These are phyloP conservation scores for Strigomonas galati DNA, from an alignment of 208 protist genomes.

Conservation along the genomic window DNA sequence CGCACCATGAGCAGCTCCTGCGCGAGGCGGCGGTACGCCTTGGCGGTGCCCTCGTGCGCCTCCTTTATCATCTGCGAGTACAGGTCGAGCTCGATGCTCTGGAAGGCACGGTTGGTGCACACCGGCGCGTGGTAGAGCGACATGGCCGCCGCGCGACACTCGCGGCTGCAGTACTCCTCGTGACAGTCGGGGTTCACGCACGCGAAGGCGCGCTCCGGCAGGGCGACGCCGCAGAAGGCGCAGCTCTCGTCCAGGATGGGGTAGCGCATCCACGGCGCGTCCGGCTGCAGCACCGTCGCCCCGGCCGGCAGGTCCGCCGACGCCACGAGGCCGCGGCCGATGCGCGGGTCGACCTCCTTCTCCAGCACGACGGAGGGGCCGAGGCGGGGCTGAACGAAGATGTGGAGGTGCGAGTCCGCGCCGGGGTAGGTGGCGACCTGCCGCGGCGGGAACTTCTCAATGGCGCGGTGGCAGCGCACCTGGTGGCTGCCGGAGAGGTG, in stretches of 20 bases:
- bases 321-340: conserved; percentile 61
- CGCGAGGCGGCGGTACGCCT: conserved; percentile 60
- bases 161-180: conserved; percentile 88
- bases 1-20: conserved; percentile 79
- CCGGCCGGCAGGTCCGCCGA: conserved; percentile 24
- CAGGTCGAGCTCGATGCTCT: conserved; percentile 79
- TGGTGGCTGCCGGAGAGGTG: conserved; percentile 59
- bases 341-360: conserved; percentile 19
- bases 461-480: conserved; percentile 36
- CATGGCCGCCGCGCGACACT: conserved; percentile 62
- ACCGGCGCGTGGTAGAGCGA: conserved; percentile 63
- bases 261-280: conserved; percentile 70
- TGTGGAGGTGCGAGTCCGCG: conserved; percentile 68
- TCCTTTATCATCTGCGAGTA: conserved; percentile 61
- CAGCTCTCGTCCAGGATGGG: conserved; percentile 59
- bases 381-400: conserved; percentile 73
- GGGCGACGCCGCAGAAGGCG: conserved; percentile 42
- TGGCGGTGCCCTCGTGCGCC: conserved; percentile 25
- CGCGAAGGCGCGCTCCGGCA: conserved; percentile 66
- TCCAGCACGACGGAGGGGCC: conserved; percentile 37
- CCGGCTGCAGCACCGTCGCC: conserved; percentile 35
- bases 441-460: conserved; percentile 49
- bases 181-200: conserved; percentile 72
- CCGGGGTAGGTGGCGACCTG: conserved; percentile 59
- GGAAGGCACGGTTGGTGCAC: conserved; percentile 66